A percentile compares a stretch with the other conserved stretches of the same genome.
phyloP scores from a whole-genome alignment of 495 filamentous ascomycete species.

The Opeltia flavorubescens region DNA sequence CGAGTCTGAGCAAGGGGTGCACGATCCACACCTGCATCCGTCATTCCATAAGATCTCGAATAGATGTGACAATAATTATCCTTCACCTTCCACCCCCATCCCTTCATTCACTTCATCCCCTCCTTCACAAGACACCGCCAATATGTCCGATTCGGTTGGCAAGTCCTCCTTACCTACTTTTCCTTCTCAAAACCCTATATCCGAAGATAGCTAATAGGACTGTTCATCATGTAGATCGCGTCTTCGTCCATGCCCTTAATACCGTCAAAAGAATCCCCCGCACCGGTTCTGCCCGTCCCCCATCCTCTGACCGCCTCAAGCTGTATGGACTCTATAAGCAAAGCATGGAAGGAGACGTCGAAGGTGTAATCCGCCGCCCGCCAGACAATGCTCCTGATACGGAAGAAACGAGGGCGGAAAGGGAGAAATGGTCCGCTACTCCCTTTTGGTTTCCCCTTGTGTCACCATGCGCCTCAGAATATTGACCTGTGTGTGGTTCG shows the following conservation, averaged over 20 bases:
- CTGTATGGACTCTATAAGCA: constrained; percentile 98
- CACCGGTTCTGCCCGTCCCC: constrained; percentile 77
- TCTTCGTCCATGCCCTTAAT: constrained; percentile 96
- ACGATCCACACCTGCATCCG: too few species aligned
- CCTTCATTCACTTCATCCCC: background rate
- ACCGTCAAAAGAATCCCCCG: constrained; percentile 95
- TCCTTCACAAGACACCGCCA: constrained; percentile 3
- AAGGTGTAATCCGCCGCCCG: constrained; percentile 80
- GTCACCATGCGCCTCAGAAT: constrained; percentile 14
- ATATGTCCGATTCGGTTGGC: constrained; percentile 45
- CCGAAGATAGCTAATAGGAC: too few species aligned
- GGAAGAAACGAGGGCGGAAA: constrained; percentile 35
- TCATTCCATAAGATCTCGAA: too few species aligned
- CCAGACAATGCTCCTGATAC: constrained; percentile 30
- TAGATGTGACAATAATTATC: background rate
- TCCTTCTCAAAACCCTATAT: background rate
- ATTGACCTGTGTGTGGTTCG: background rate
- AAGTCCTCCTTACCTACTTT: constrained; percentile 13
- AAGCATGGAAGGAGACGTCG: constrained; percentile 93
- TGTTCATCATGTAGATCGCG: constrained; percentile 65
- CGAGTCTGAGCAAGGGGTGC: too few species aligned
- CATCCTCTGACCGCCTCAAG: constrained; percentile 66
- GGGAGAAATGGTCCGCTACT: constrained; percentile 45
- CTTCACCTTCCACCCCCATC: background rate
- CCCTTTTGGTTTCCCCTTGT: background rate